Conservation (phyloP, 2,329 filamentous ascomycete species). For the Orbilia javanica region DNA sequence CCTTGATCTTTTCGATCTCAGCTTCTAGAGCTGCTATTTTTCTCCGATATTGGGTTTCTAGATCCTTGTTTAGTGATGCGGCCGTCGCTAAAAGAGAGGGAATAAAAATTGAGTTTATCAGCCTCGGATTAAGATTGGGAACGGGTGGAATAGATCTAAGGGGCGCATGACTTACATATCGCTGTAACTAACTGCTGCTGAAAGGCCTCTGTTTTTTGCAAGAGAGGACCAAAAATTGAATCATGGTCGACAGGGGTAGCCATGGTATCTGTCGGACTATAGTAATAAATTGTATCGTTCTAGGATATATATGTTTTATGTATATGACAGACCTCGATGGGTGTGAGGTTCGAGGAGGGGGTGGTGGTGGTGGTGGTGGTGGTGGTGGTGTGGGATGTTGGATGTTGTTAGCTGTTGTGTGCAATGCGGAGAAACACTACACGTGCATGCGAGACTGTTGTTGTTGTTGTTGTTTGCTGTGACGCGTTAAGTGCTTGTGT, state of each 20-base stretch:
- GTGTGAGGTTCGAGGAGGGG: no score
- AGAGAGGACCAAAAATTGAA: slow-evolving; percentile 8
- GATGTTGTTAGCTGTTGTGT: background rate
- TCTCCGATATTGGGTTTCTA: background rate
- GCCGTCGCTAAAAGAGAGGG: background rate
- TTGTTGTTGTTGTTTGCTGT: slow-evolving; percentile 23
- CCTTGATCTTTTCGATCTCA: slow-evolving; percentile 8
- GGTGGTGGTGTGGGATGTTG: no score
- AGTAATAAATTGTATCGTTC: background rate
- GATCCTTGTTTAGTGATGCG: slow-evolving; percentile 4
- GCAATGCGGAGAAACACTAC: background rate
- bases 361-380: no score
- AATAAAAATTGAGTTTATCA: background rate
- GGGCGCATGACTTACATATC: slow-evolving; percentile 17
- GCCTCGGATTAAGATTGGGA: background rate
- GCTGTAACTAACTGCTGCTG: slow-evolving; percentile 16
- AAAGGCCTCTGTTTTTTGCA: slow-evolving; percentile 20
- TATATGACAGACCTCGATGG: no score
- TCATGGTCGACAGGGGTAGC: background rate
- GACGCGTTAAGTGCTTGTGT: slow-evolving; percentile 6
- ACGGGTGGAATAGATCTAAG: background rate
- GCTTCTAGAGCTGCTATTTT: slow-evolving; percentile 9
- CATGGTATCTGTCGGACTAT: background rate
- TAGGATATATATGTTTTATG: no score
- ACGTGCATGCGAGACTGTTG: background rate